Conservation (phyloP, 2,329 filamentous ascomycete species). For the Epichloe sp. region DNA sequence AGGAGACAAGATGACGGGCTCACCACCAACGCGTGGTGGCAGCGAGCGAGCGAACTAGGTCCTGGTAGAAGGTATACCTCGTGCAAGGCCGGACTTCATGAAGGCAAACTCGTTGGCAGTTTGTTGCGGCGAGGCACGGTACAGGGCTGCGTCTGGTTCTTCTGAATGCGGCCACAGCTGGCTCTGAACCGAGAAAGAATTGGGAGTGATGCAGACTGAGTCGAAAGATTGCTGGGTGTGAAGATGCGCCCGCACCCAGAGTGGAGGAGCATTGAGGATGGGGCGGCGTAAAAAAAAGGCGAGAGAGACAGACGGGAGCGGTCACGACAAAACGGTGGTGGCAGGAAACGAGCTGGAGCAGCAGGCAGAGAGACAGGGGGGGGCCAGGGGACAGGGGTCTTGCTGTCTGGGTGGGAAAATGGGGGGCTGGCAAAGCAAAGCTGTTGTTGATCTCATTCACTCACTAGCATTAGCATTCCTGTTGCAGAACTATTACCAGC, state of each 20-base stretch:
- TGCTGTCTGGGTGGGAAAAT: too few relatives aligned
- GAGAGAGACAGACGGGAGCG: not conserved
- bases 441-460: too few relatives aligned
- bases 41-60: slow-evolving; percentile 4
- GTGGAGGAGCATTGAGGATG: not conserved
- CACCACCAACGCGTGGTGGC: slow-evolving; percentile 27
- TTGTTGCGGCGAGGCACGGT: not conserved
- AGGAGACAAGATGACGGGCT: slow-evolving; percentile 33
- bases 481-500: too few relatives aligned
- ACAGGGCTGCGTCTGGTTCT: not conserved
- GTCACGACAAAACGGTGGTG: slow-evolving; percentile 21
- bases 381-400: too few relatives aligned
- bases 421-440: too few relatives aligned
- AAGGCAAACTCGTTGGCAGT: not conserved
- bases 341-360: slow-evolving; percentile 10
- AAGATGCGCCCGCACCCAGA: not conserved
- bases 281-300: too few relatives aligned
- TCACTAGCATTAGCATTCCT: too few relatives aligned
- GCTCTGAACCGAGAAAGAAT: not conserved
- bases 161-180: not conserved
- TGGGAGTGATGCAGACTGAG: not conserved
- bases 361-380: too few relatives aligned
- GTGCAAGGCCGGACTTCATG: not conserved
- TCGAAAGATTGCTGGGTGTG: slow-evolving; percentile 1
- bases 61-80: not conserved